These are phyloP conservation scores for Croton setiger DNA, from an alignment of 441 rosid genomes.

Conservation along the genomic window DNA sequence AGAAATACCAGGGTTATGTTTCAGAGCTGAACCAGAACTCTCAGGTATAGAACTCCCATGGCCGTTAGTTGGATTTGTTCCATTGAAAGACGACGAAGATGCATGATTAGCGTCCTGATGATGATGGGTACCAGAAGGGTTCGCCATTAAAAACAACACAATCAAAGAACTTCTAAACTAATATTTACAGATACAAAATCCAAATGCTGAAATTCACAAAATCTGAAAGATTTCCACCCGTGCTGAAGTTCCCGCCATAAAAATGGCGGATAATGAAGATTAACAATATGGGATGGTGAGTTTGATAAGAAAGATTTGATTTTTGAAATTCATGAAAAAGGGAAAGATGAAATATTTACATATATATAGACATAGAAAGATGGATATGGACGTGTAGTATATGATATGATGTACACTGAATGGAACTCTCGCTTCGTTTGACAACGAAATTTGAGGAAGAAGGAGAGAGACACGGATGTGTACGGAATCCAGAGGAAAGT, in stretches of 20 bases:
- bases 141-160: slow-evolving; percentile 38
- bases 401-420: background rate
- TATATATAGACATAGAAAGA: background rate
- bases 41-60: slow-evolving; percentile 33
- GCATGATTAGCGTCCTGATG: slow-evolving; percentile 35
- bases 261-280: slow-evolving; percentile 11
- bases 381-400: background rate
- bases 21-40: slow-evolving; percentile 31
- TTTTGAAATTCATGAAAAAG: background rate
- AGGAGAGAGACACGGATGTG: background rate
- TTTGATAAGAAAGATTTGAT: background rate
- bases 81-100: slow-evolving; percentile 41
- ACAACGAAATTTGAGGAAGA: background rate
- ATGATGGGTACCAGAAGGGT: slow-evolving; percentile 44
- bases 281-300: background rate
- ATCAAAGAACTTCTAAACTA: background rate
- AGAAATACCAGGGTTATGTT: slow-evolving; percentile 58
- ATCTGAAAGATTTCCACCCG: slow-evolving; percentile 18
- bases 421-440: slow-evolving; percentile 3
- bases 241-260: slow-evolving; percentile 25
- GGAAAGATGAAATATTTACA: background rate
- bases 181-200: slow-evolving; percentile 6
- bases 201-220: background rate
- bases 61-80: slow-evolving; percentile 29
- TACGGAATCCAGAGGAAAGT: slow-evolving; percentile 14